Evolutionary conservation across 768 basidiomycete species (phyloP), one percentile per base, ranked within the genome.

Genomic region (Cystobasidium tubakii): DNA sequence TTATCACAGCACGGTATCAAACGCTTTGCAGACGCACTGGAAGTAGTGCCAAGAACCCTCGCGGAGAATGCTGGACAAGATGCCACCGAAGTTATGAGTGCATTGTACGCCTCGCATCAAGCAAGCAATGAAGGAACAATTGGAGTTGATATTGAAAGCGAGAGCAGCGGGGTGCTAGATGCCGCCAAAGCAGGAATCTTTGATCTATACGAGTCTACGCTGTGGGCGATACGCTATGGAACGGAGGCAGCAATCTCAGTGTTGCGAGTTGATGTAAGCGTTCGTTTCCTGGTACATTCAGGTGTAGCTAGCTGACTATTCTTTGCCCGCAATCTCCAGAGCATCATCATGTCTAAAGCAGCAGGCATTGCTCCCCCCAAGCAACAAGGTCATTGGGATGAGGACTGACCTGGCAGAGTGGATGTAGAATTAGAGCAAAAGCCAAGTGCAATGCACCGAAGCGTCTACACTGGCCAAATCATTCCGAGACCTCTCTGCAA

Each of bases 201-300:
- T 53, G 92, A 96, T 80, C 88, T 92, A n/a, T 84, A 94, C 7
- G 90, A 88, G 10, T 90, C 91, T 21, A 95, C 94, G 81, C 83
- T 88, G 3, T 95, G 92, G 92, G 92, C 91, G 0, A 86, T 96
- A 77, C 85, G 86, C 73, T 86, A 93, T n/a, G 93, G 89, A 19
- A 92, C 92, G 0, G 92, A 96, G 80, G 91, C 92, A 21, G 92
- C 93, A 0, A 85, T 90, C 46, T 88, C 91, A 0, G 90, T 96
- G 34, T 86, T 99, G 69, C 90, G 89, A 75, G 96, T 99, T 7
- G 96, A 99, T 82, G 92, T 90, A 79, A 97, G 98, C 81, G 96
- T 83, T 92, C 91, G 74, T 25, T 34, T 43, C 3, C 25, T n/a
- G n/a, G n/a, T n/a, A n/a, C n/a, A n/a, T n/a, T n/a, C n/a, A n/a